Evolutionary conservation across 2,329 filamentous ascomycete species (phyloP).

Genomic region (Aspergillus floridensis): DNA sequence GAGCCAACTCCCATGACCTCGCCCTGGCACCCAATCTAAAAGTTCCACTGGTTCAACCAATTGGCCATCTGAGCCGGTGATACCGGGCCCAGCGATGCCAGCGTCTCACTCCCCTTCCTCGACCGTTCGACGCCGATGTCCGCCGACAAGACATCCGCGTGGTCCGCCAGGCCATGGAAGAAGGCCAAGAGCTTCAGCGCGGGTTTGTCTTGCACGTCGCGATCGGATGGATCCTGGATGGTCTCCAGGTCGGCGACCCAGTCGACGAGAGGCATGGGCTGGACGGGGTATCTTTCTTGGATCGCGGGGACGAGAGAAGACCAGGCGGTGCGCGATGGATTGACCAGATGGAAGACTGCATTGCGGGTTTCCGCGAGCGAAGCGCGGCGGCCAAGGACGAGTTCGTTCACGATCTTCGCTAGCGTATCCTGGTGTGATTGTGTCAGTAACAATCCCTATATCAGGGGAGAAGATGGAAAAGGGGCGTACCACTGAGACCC

Average conservation of each 20-base stretch:
- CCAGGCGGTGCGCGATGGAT: slow-evolving; percentile 46
- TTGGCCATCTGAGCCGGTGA: slow-evolving; percentile 46
- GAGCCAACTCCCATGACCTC: no score
- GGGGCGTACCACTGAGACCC: slow-evolving; percentile 51
- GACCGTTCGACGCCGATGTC: slow-evolving; percentile 45
- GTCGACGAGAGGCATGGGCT: slow-evolving; percentile 41
- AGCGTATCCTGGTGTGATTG: slow-evolving; percentile 29
- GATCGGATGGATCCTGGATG: slow-evolving; percentile 33
- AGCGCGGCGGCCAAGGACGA: slow-evolving; percentile 31
- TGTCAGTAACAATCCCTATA: background rate
- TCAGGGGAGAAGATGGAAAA: no score
- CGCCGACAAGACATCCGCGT: slow-evolving; percentile 30
- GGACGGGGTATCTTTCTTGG: slow-evolving; percentile 41
- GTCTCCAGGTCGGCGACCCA: slow-evolving; percentile 48
- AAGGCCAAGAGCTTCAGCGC: slow-evolving; percentile 54
- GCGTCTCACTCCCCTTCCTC: slow-evolving; percentile 41
- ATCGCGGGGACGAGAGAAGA: slow-evolving; percentile 40
- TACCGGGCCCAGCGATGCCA: slow-evolving; percentile 42
- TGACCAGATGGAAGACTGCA: slow-evolving; percentile 48
- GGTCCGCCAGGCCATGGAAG: slow-evolving; percentile 31
- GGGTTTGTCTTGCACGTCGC: slow-evolving; percentile 43
- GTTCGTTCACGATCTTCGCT: slow-evolving; percentile 48
- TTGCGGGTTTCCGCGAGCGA: slow-evolving; percentile 15
- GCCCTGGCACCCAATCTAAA: background rate
- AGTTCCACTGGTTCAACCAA: slow-evolving; percentile 23